Evolutionary conservation across 2,329 filamentous ascomycete genomes (phyloP).

Genomic region (Venturia effusa): DNA sequence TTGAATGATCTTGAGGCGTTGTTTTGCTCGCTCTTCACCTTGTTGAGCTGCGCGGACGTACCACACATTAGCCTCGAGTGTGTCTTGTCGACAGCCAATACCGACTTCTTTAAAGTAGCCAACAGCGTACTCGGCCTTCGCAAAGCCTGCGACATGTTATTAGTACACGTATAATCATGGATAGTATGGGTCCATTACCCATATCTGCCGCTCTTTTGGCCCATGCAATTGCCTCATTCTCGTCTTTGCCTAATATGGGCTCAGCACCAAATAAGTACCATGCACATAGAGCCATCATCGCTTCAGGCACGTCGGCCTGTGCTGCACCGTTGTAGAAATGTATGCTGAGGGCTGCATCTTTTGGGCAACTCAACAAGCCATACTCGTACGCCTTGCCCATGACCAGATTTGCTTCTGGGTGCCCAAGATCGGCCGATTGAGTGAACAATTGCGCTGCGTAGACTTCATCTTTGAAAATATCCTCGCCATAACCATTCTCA

Average conservation of each 20-base stretch:
- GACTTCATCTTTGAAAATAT: slow-evolving; percentile 79
- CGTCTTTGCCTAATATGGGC: slow-evolving; percentile 85
- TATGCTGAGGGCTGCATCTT: slow-evolving; percentile 84
- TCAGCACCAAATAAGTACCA: slow-evolving; percentile 97
- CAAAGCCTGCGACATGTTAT: slow-evolving; percentile 37
- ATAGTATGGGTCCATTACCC: slow-evolving; percentile 44
- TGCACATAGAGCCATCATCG: slow-evolving; percentile 97
- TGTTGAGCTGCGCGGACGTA: slow-evolving; percentile 92
- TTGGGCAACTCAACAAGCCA: slow-evolving; percentile 74
- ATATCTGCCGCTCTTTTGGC: slow-evolving; percentile 74
- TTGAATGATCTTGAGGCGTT: slow-evolving; percentile 75
- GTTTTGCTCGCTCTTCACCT: slow-evolving; percentile 81
- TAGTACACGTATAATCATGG: not conserved
- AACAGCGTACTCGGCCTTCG: slow-evolving; percentile 79
- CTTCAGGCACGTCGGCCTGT: slow-evolving; percentile 67
- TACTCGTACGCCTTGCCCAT: slow-evolving; percentile 98
- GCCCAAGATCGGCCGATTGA: slow-evolving; percentile 82
- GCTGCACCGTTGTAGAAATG: slow-evolving; percentile 96
- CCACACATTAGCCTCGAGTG: slow-evolving; percentile 96
- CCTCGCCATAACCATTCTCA: slow-evolving; percentile 85
- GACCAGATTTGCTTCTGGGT: slow-evolving; percentile 73
- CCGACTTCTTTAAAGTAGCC: slow-evolving; percentile 99
- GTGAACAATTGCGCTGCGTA: slow-evolving; percentile 94
- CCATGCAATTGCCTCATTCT: slow-evolving; percentile 95
- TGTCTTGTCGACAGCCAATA: slow-evolving; percentile 85